A percentile compares a stretch with the other conserved stretches of the same genome.
Conservation (phyloP, 208 protist genomes). For the Trypanosoma grayi region DNA sequence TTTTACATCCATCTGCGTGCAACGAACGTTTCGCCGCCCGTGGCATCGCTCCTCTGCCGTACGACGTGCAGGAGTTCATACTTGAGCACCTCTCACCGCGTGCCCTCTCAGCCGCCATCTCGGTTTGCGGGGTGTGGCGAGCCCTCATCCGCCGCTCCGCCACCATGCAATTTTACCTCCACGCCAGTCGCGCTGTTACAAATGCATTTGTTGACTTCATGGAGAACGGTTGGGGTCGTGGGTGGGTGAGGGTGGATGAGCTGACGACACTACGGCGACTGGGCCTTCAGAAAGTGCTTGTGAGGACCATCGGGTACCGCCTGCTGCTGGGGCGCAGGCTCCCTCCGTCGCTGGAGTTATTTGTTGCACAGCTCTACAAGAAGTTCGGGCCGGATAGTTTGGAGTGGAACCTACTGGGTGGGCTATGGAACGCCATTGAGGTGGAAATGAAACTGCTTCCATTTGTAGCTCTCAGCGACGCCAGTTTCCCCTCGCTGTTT, state of each 20-base stretch:
- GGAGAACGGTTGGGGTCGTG: constrained; percentile 39
- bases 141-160: constrained; percentile 9
- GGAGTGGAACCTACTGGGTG: constrained; percentile 8
- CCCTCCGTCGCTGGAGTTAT: not conserved
- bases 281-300: constrained; percentile 5
- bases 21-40: not conserved
- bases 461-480: constrained; percentile 15
- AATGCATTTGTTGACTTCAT: constrained; percentile 38
- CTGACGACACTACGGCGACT: constrained; percentile 34
- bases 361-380: not conserved
- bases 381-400: not conserved
- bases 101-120: constrained; percentile 21
- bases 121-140: constrained; percentile 35
- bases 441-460: constrained; percentile 21
- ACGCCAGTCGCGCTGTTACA: constrained; percentile 29
- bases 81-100: constrained; percentile 35
- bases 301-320: not conserved
- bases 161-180: constrained; percentile 16
- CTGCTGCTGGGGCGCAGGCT: constrained; percentile 18
- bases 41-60: constrained; percentile 23
- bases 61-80: constrained; percentile 29
- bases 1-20: no score
- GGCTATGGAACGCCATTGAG: constrained; percentile 14
- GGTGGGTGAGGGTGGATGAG: constrained; percentile 27
- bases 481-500: constrained; percentile 9